Conservation (phyloP, 83 land plant species). For the Picea mariana region DNA sequence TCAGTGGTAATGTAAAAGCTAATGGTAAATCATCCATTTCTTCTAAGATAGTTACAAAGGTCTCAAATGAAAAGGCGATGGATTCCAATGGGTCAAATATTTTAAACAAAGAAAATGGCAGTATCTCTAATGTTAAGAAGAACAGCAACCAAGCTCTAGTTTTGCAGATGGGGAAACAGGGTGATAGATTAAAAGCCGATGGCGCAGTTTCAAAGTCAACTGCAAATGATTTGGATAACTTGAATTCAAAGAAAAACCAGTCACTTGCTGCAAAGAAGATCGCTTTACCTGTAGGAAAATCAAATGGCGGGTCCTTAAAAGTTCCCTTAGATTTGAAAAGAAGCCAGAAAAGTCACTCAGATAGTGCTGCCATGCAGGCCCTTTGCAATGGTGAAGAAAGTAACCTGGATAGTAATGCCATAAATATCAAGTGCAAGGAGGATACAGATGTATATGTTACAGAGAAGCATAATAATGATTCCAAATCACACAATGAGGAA, state of each 20-base stretch:
- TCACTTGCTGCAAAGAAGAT: neutral
- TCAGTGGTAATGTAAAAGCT: neutral
- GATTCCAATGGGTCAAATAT: neutral
- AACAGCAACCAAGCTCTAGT: neutral
- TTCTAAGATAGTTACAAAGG: conserved; percentile 3
- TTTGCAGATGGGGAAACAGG: neutral
- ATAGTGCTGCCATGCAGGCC: neutral
- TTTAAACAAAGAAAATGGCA: conserved; percentile 8
- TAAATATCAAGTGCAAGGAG: neutral
- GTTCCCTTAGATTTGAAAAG: neutral
- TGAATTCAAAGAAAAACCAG: neutral
- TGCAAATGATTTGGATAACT: neutral
- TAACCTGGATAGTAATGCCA: neutral
- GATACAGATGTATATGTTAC: neutral
- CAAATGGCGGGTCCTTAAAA: neutral
- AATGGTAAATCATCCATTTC: neutral
- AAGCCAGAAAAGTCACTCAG: too few species aligned
- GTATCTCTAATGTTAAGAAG: conserved; percentile 6
- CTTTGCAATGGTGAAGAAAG: neutral
- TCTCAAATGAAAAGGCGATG: neutral
- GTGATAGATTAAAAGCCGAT: neutral
- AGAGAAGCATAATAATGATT: too few species aligned
- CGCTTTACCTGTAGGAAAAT: neutral
- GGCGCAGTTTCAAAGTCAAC: neutral
- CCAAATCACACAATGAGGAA: neutral